Base-by-base conservation (phyloP, 176 grass and related monocot species). In the Ananas comosus region DNA sequence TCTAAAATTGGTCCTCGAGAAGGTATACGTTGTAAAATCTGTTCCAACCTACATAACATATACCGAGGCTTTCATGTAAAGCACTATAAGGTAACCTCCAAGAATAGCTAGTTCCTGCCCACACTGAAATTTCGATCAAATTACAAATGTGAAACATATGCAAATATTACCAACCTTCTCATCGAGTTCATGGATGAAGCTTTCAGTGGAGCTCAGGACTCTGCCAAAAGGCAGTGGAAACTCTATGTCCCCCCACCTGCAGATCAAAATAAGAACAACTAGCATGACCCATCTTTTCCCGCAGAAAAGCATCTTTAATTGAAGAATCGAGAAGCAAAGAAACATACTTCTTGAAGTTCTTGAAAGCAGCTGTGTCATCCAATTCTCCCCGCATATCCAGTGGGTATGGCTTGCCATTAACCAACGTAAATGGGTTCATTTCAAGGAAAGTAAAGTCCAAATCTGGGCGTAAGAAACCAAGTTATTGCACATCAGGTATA, bases 301-400 rank as follows among this genome's bases (percentile, higher is more conserved):
- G 10, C 9, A 21, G 10, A 22, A 10, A 18, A 18, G 3, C 21
- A 22, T 2, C 9, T 22, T 61, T 61, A 19, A 61, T 61, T 1
- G 7, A 27, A 2, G 64, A 5, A 12, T 49, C 13, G 0, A 58
- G 64, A 74, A 85, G 53, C 51, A 51, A 10, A 33, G 69, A 50
- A 18, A 71, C 67, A 64, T 76, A 96, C 91, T 86, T 96, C 53
- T 91, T 96, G 80, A 96, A 96, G 80, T 96, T 96, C 80, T 96
- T 96, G 75, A 96, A 96, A 80, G 88, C 80, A 70, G 91, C 91
- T n/a, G 91, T 96, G 64, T 96, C 91, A 84, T 96, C 91, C 65
- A 96, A 27, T 63, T 96, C 91, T 69, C 91, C 91, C 57, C 91
- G 81, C 88, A 88, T 96, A 73, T 96, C 91, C 70, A 96, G 69